Evolutionary conservation across 169 alveolate species (phyloP), one percentile per base, ranked within the genome.

Genomic region (Plasmodium coatneyi): DNA sequence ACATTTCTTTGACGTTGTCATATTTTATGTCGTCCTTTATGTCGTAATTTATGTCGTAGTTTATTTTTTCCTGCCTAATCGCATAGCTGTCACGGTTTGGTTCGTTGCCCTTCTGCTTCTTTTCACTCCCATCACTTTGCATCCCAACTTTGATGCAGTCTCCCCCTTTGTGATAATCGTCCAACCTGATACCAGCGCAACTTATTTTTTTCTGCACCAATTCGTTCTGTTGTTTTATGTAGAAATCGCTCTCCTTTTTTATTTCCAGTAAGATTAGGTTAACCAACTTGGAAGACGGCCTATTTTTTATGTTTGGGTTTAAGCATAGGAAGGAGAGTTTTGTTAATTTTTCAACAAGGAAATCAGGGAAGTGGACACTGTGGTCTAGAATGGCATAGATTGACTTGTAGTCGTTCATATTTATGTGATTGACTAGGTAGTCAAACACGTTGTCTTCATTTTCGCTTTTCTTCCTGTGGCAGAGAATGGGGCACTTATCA

Each of bases 271-370:
- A n/a, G 14, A 84, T 84, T 74, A 84, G 34, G 66, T 84, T 84
- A 32, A 84, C 93, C 60, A 84, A 43, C 36, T 84, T 84, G 41
- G 93, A 84, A 30, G 93, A 84, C 1, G 93, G 93, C 70, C 93
- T 74, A 30, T 34, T 84, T 56, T 84, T 84, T 32, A 84, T 84
- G 74, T 84, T 84, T 12, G 93, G 93, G 22, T 84, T 84, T 39
- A 84, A 39, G 41, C 93, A 84, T 5, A 84, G 43, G 66, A 84
- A 84, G 46, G 93, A 84, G 56, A 84, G 39, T 74, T 84, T 84
- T 14, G 93, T 84, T 43, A 84, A 72, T 36, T 84, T 84, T 36
- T 84, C 93, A 0, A 84, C 93, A 56, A 84, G 28, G 70, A 84
- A 84, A 16, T 84, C 93, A 10, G 93, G 93, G 32, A 84, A 84